phyloP scores from a whole-genome alignment of 192 early-diverging fungal genomes.

The Coemansia sp. region DNA sequence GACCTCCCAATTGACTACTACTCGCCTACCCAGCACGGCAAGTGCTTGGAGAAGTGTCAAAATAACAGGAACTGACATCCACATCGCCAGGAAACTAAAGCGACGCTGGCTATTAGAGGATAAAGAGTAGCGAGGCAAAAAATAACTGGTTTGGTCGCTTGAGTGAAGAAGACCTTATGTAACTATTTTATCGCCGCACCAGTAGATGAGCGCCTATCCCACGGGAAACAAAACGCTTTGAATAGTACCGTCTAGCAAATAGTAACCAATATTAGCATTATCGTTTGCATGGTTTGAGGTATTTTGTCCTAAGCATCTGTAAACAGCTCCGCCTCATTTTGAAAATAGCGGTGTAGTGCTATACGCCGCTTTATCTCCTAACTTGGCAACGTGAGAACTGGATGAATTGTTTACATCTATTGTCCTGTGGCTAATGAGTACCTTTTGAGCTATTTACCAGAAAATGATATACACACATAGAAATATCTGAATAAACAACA shows the following conservation, averaged over 20 bases:
- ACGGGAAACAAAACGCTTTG: not conserved
- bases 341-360: not conserved
- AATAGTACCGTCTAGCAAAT: not conserved
- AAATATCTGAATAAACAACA: too few relatives aligned
- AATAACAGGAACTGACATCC: not conserved
- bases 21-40: not conserved
- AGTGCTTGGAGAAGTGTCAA: not conserved
- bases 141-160: not conserved
- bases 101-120: not conserved
- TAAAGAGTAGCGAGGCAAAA: not conserved
- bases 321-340: not conserved
- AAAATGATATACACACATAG: too few relatives aligned
- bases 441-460: not conserved
- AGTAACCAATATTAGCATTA: not conserved
- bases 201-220: not conserved
- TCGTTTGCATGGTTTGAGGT: not conserved
- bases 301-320: not conserved
- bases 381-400: too few relatives aligned
- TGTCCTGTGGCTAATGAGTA: not conserved
- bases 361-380: not conserved
- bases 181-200: not conserved
- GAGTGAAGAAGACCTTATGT: not conserved
- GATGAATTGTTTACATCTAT: too few relatives aligned
- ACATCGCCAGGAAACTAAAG: not conserved
- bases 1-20: constrained; percentile 64